Base-by-base conservation (phyloP, 129 eudicot genomes). In the Kitagawia praeruptora region DNA sequence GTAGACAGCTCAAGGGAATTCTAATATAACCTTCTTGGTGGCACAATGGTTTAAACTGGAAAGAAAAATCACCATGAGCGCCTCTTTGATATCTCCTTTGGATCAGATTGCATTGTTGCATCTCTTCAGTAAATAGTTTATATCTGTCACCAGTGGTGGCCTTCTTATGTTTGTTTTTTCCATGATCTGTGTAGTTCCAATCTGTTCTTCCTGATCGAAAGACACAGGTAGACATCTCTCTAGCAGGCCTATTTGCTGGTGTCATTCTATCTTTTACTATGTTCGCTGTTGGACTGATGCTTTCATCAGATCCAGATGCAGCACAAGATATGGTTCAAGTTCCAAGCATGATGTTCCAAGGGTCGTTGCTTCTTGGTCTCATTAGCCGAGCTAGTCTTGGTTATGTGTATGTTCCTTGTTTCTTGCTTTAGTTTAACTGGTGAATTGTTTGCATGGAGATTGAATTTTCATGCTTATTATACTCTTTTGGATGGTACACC, bases 141-240 rank as follows among this genome's bases (percentile, higher is more conserved):
- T 46, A 46, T 46, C 15, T 46, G 15, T 46, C 15, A 46, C 71
- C 16, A 11, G 40, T 28, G 16, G 49, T 46, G 3, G 3, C 49
- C 49, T 46, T 46, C 12, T 11, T 46, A 46, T 46, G 49, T 46
- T 46, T 46, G 49, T 28, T 31, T 11, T 15, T 64, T 34, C 16
- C 73, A 67, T 34, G 47, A 28, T 63, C 81, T 64, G 37, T 90
- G 86, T 67, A 96, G 99, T 96, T 96, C 84, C 92, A 96, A 85
- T 96, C 98, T n/a, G 85, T 96, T 78, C 91, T 96, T 48, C 99
- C 98, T n/a, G 96, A 96, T 86, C 93, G 96, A 76, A 96, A 92
- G 86, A 86, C 99, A 70, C 82, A 87, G 76, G 97, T 96, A 10
- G 99, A 96, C 77, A 84, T 96, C 75, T 96, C 98, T 47, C 66